Base-by-base conservation (phyloP, 139 green algal species). In the Chlamydomonas asymmetrica region DNA sequence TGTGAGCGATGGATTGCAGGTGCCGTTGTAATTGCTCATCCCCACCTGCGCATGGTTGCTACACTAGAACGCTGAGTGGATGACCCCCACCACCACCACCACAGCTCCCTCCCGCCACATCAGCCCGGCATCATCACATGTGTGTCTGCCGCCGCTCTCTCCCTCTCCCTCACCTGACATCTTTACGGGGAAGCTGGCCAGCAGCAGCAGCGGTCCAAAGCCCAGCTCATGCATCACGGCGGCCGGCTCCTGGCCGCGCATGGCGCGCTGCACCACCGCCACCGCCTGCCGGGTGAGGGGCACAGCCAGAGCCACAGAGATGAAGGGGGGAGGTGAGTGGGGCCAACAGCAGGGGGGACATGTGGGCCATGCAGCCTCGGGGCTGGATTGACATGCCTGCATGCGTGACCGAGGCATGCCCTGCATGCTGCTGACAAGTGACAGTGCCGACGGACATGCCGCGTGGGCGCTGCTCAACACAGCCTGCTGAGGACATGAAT, bases 121-220 rank as follows among this genome's bases (percentile, higher is more conserved):
- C 35, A 60, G 40, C 23, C 16, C 8, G 13, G 48, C 35, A 29
- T 20, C 54, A 9, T 22, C 59, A 35, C 6, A 31, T n/a, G 31
- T 56, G 64, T 9, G 2, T 38, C 3, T 34, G 20, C 31, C 31
- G 54, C 16, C n/a, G n/a, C n/a, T n/a, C n/a, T n/a, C n/a, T n/a
- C n/a, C n/a, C n/a, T n/a, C 63, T 50, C 37, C 13, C 70, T 20
- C 66, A 95, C 91, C 92, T 56, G 91, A 94, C 93, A 98, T 98
- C 62, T 72, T 88, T 69, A 98, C 94, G 0, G 82, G n/a, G 66
- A 97, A 93, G 60, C 79, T 83, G 37, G 74, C 75, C 39, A 95
- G 85, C 2, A 98, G 86, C 43, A 76, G 22, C 62, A 98, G 57
- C 2, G 79, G 68, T 0, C 90, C 92, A 88, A 98, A 98, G 41